Base-by-base conservation (phyloP, 345 rosid genomes). In the Populus euphratica region DNA sequence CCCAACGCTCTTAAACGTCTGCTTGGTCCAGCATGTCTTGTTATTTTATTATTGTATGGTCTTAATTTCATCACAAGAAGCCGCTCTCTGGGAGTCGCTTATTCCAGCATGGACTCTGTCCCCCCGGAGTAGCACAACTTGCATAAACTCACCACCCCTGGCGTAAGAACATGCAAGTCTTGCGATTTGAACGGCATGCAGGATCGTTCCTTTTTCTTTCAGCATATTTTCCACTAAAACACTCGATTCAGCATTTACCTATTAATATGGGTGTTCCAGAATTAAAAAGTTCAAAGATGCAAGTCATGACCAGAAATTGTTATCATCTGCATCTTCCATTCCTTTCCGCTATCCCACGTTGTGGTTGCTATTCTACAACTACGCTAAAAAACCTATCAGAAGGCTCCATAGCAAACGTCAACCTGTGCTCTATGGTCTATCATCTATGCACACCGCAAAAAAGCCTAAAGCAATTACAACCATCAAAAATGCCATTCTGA, bases 311-410 rank as follows among this genome's bases (percentile, higher is more conserved):
- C 59, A 52, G n/a, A 6, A 21, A 52, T 18, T 18, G 59, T 20
- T 20, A 2, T 20, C 59, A 7, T 20, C 20, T 20, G 0, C 6
- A 20, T 52, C 59, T 20, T 52, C 59, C 18, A 52, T 18, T 20
- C 50, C 50, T 13, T 13, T 13, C 14, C 50, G 17, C 50, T 0
- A 13, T 13, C 12, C 16, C 5, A 44, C 5, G 50, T 13, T 13
- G 25, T 54, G 61, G 29, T 10, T n/a, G 63, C 5, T 4, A 9
- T 3, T 59, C 14, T 12, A 8, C 11, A 10, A 56, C n/a, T 9
- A 21, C 18, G 5, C 56, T 1, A 3, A 21, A 56, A n/a, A 0
- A 0, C 2, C 0, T 16, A 1, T 1, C 2, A 0, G 2, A n/a
- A n/a, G 27, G 13, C 59, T 6, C 2, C 18, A 6, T 18, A 0